Conservation (phyloP, 2,329 filamentous ascomycete species). For the Salinomyces thailandicus region DNA sequence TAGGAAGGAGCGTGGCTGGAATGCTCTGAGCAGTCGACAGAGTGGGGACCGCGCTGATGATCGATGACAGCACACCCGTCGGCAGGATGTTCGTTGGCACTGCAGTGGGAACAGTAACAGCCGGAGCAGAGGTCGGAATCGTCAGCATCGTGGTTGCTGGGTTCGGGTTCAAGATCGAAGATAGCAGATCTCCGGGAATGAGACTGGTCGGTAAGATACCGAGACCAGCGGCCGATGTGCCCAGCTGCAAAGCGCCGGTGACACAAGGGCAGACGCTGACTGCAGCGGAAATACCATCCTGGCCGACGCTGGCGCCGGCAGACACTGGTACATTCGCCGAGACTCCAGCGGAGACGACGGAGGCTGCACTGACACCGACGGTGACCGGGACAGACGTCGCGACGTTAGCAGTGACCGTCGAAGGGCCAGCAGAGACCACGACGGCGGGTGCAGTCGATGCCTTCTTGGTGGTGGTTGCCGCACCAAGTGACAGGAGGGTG, state of each 20-base stretch:
- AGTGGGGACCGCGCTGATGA: no score
- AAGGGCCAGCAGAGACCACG: no score
- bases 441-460: background rate
- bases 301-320: background rate
- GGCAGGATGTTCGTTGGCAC: no score
- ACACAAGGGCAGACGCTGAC: background rate
- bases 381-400: background rate
- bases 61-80: no score
- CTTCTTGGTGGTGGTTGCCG: background rate
- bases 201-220: background rate
- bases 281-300: background rate
- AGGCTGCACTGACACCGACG: background rate
- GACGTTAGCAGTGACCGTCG: no score
- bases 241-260: background rate
- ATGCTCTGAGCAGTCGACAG: no score
- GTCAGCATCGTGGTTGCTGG: background rate
- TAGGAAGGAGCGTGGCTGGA: no score
- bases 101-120: no score
- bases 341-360: no score
- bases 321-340: no score
- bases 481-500: background rate
- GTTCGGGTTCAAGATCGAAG: background rate
- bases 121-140: background rate
- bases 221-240: background rate
- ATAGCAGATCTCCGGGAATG: background rate